phyloP scores from a whole-genome alignment of 768 basidiomycete species.

The Vararia minispora region DNA sequence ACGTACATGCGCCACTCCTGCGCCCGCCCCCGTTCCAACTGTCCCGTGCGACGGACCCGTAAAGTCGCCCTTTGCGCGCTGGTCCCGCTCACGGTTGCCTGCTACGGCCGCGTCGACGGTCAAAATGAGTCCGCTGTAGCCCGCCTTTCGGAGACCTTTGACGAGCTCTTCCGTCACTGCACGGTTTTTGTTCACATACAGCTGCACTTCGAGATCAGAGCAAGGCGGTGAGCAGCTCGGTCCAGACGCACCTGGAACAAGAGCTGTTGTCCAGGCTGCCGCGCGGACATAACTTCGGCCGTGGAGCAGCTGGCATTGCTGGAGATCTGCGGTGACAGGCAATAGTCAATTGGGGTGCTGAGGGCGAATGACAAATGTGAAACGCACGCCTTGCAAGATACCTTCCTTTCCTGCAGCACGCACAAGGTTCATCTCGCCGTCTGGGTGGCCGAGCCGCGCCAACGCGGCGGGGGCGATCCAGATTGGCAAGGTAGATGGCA shows the following conservation, averaged over 20 bases:
- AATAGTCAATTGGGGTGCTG: not conserved
- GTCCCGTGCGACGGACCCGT: conserved; percentile 15
- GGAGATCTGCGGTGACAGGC: conserved; percentile 15
- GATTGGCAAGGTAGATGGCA: conserved; percentile 23
- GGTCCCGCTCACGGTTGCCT: conserved; percentile 30
- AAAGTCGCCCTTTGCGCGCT: conserved; percentile 21
- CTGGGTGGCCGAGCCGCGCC: conserved; percentile 33
- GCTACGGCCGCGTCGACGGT: conserved; percentile 37
- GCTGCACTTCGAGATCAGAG: conserved; percentile 15
- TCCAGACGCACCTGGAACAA: conserved; percentile 19
- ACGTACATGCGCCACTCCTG: conserved; percentile 20
- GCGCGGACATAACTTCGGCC: conserved; percentile 20
- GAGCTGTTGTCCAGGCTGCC: conserved; percentile 17
- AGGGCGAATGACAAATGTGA: not conserved
- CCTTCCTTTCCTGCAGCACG: conserved; percentile 31
- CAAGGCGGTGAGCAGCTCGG: not conserved
- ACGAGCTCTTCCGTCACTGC: conserved; percentile 27
- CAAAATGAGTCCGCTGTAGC: conserved; percentile 36
- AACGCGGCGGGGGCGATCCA: conserved; percentile 32
- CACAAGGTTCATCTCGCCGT: conserved; percentile 36
- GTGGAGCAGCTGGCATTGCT: conserved; percentile 24
- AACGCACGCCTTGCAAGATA: conserved; percentile 35
- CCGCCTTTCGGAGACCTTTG: conserved; percentile 24
- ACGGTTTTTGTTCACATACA: conserved; percentile 37
- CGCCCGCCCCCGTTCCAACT: conserved; percentile 4